Evolutionary conservation across 805 yeast species (phyloP), one percentile per base, ranked within the genome.

Genomic region (Wickerhamomyces chaumierensis): DNA sequence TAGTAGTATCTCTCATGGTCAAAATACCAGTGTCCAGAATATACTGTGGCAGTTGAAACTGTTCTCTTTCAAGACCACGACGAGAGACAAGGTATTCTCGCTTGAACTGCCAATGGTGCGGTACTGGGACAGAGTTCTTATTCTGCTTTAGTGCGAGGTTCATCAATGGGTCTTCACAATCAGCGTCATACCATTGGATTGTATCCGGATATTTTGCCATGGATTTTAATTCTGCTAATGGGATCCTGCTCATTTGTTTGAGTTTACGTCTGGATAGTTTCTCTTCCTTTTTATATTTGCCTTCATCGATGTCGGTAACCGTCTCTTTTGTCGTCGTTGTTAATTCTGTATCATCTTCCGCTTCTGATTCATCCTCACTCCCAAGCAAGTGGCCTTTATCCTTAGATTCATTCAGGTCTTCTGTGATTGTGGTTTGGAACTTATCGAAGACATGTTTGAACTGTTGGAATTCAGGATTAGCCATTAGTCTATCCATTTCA

Each of bases 151-250:
- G 56, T 18, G 68, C 62, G 0, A 83, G 75, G 13, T 76, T 65
- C 17, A 87, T 53, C 36, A 63, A 59, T 2, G 98, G 95, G 48
- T 85, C 90, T 1, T 67, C 68, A 0, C 96, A 81, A 61, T 88
- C 92, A 2, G 78, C 80, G 56, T 92, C 97, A 48, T 64, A 74
- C 94, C 94, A 81, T 46, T 87, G 94, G 1, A 90, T 79, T 4
- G 78, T 53, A 41, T 83, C 85, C 0, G 97, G 96, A 20, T 62
- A 61, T 2, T 60, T 46, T 0, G 82, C 66, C 18, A 64, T 55
- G 1, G 81, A 66, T 53, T 88, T 90, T 38, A 90, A 62, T 8
- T 67, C 63, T 0, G 88, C 75, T 14, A 90, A 57, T 1, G 92
- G 71, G 0, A 85, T 71, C 47, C 79, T 78, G 37, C 69, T 65